Evolutionary conservation across 2,329 filamentous ascomycete genomes (phyloP).

Genomic region (Pseudogymnoascus sp.): DNA sequence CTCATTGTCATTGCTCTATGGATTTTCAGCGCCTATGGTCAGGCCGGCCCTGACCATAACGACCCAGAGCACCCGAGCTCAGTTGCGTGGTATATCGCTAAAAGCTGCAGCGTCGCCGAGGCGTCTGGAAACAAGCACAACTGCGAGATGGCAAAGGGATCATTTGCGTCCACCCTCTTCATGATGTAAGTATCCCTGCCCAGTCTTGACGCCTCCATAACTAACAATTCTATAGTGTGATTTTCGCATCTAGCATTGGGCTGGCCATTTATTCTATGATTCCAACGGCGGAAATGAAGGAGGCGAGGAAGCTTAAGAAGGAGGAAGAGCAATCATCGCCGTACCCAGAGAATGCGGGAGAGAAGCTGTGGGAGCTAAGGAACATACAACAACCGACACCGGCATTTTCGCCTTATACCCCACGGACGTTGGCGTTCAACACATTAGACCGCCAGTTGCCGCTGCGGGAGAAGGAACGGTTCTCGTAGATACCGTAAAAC

Average conservation of each 20-base stretch:
- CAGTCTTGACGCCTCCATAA: constrained; percentile 9
- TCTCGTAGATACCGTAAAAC: not conserved
- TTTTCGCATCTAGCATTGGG: constrained; percentile 51
- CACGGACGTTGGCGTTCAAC: constrained; percentile 59
- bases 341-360: constrained; percentile 31
- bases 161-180: constrained; percentile 54
- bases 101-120: constrained; percentile 55
- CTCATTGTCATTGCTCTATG: constrained; percentile 52
- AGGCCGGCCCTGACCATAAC: constrained; percentile 64
- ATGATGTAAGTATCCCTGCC: constrained; percentile 51
- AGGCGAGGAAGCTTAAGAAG: constrained; percentile 26
- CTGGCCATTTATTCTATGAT: constrained; percentile 47
- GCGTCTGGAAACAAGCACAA: constrained; percentile 44
- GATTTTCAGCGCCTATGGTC: constrained; percentile 57
- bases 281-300: constrained; percentile 28
- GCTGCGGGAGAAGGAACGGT: constrained; percentile 28
- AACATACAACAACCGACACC: constrained; percentile 34
- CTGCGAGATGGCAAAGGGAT: constrained; percentile 60
- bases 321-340: constrained; percentile 31
- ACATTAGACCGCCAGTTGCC: constrained; percentile 51
- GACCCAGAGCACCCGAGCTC: constrained; percentile 54
- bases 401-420: constrained; percentile 46
- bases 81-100: constrained; percentile 66
- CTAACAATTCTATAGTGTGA: constrained; percentile 33
- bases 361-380: constrained; percentile 50